A percentile compares a stretch with the other conserved stretches of the same genome.
phyloP scores from a whole-genome alignment of 1,284 basidiomycete species.

The Microbotryum intermedium region DNA sequence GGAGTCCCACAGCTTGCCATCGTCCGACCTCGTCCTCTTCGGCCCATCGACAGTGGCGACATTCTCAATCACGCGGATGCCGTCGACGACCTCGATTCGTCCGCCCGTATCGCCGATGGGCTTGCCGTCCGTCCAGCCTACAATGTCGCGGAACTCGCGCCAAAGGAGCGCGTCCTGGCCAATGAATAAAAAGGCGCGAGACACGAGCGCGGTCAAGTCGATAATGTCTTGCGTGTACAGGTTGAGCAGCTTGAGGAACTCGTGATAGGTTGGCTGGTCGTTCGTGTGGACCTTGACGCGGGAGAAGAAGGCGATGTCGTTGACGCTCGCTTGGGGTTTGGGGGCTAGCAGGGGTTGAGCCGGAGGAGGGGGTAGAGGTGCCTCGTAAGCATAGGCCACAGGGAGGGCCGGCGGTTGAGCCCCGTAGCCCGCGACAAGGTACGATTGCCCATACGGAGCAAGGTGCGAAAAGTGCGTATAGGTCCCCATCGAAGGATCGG shows the following conservation, averaged over 20 bases:
- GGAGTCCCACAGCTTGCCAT: conserved; percentile 35
- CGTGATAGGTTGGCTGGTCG: conserved; percentile 80
- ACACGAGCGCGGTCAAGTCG: conserved; percentile 70
- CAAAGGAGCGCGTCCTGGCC: conserved; percentile 67
- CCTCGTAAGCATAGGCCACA: conserved; percentile 26
- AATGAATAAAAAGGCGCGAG: conserved; percentile 69
- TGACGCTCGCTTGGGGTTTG: conserved; percentile 25
- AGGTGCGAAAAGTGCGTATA: background rate
- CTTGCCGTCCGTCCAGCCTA: conserved; percentile 50
- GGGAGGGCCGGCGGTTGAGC: background rate
- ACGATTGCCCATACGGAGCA: conserved; percentile 2
- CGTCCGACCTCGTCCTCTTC: conserved; percentile 30
- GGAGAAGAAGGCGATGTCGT: conserved; percentile 67
- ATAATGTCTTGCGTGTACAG: conserved; percentile 88
- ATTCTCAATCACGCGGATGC: conserved; percentile 37
- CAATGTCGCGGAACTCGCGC: conserved; percentile 73
- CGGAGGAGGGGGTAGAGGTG: conserved; percentile 25
- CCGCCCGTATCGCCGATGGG: conserved; percentile 20
- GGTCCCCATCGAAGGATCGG: background rate
- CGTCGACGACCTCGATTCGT: conserved; percentile 28
- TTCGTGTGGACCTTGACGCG: conserved; percentile 56
- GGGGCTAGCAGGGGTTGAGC: conserved; percentile 24
- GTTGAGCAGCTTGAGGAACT: conserved; percentile 91
- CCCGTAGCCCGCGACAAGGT: conserved; percentile 5
- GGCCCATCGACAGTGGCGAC: conserved; percentile 36